A percentile compares a stretch with the other conserved stretches of the same genome.
Conservation (phyloP, 2,329 filamentous ascomycete species). For the Beauveria caledonica region DNA sequence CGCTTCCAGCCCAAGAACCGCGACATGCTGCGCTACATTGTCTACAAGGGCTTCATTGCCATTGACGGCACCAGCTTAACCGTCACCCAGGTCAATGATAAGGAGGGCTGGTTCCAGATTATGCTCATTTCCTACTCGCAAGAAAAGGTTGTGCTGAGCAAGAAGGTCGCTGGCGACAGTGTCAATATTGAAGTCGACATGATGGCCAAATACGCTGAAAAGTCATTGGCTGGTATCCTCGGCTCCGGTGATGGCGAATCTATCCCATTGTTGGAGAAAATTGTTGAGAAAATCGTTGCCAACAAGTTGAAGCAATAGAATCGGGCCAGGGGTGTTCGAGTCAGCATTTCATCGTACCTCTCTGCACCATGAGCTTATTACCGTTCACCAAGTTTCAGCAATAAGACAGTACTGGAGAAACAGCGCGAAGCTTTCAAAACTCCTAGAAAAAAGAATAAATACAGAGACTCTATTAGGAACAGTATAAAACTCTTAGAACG, state of each 20-base stretch:
- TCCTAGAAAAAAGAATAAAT: no score
- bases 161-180: constrained; percentile 68
- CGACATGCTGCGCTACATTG: constrained; percentile 72
- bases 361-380: no score
- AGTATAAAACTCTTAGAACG: no score
- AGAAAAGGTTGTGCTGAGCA: constrained; percentile 75
- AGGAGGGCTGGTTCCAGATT: constrained; percentile 78
- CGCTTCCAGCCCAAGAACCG: constrained; percentile 65
- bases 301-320: constrained; percentile 33
- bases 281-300: constrained; percentile 67
- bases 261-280: constrained; percentile 57
- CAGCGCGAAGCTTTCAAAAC: no score
- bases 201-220: constrained; percentile 77
- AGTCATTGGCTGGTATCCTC: constrained; percentile 70
- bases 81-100: constrained; percentile 77
- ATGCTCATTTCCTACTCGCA: constrained; percentile 98
- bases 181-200: constrained; percentile 94
- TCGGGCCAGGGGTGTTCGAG: neutral
- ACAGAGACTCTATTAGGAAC: no score
- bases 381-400: no score
- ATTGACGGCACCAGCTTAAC: constrained; percentile 94
- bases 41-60: constrained; percentile 93
- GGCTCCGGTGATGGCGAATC: constrained; percentile 44
- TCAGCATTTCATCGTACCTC: neutral
- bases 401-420: no score